Evolutionary conservation across 345 rosid genomes (phyloP).

Genomic region (Lenwebbia sp.): DNA sequence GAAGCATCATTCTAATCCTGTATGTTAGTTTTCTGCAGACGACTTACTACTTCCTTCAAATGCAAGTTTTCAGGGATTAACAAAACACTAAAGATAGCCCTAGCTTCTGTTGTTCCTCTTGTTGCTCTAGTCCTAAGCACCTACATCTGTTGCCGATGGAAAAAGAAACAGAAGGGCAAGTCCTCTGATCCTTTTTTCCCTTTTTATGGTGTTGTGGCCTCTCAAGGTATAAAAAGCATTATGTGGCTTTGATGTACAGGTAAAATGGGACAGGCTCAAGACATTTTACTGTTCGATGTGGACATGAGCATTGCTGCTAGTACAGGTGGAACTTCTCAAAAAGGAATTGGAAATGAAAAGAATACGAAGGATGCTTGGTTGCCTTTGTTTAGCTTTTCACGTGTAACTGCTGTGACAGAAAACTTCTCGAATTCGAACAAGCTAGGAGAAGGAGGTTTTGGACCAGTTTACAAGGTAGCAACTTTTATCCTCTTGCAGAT

Average conservation of each 20-base stretch:
- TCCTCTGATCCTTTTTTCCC: neutral
- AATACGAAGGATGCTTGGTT: neutral
- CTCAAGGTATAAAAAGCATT: rapidly evolving
- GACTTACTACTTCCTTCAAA: neutral
- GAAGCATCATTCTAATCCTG: neutral
- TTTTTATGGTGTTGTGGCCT: neutral
- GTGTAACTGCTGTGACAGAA: conserved; percentile 8
- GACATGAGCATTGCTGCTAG: neutral
- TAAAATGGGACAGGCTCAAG: neutral
- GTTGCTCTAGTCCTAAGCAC: neutral
- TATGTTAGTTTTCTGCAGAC: rapidly evolving
- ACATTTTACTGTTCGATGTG: neutral
- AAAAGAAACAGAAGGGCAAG: neutral
- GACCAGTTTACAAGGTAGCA: conserved; percentile 13
- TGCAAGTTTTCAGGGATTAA: neutral
- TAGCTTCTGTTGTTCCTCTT: neutral
- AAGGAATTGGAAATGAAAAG: neutral
- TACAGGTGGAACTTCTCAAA: rapidly evolving
- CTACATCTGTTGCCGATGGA: neutral
- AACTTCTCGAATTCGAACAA: conserved; percentile 9
- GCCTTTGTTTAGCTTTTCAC: conserved; percentile 13
- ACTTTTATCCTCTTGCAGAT: neutral
- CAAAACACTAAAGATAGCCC: neutral
- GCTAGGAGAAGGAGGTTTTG: conserved; percentile 33
- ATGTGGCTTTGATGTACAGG: neutral